A percentile compares a stretch with the other conserved stretches of the same genome.
Evolutionary conservation across 2,329 filamentous ascomycete genomes (phyloP).

Genomic region (Cordyceps cateniannulata): DNA sequence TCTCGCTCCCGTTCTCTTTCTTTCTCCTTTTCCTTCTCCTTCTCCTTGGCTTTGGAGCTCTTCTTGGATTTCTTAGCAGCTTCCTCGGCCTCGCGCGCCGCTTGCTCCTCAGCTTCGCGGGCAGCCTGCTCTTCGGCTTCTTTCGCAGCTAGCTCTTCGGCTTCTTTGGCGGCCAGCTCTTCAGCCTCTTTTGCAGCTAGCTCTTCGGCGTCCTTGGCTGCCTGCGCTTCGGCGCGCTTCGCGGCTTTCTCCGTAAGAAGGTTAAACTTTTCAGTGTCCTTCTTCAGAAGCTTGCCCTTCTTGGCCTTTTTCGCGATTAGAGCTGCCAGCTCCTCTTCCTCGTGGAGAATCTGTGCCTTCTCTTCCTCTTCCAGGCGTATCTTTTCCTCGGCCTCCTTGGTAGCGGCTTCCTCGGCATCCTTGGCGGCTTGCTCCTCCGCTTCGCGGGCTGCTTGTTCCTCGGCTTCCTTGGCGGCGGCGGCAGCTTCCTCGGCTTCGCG

Average conservation of each 20-base stretch:
- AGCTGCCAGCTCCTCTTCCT: constrained; percentile 33
- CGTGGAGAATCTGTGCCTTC: constrained; percentile 18
- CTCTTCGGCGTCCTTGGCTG: constrained; percentile 21
- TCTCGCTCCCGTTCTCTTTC: constrained; percentile 18
- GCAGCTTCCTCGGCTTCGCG: constrained; percentile 23
- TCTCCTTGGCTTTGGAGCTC: constrained; percentile 31
- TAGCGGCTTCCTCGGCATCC: constrained; percentile 24
- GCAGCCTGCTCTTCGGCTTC: constrained; percentile 19
- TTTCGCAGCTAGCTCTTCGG: constrained; percentile 20
- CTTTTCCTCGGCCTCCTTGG: constrained; percentile 24
- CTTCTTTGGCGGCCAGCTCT: constrained; percentile 20
- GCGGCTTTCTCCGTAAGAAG: constrained; percentile 17
- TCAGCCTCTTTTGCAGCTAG: constrained; percentile 25
- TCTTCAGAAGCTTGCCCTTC: constrained; percentile 35
- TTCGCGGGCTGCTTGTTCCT: constrained; percentile 22
- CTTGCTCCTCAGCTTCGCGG: constrained; percentile 20
- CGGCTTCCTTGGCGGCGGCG: constrained; percentile 26
- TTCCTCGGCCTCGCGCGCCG: constrained; percentile 23
- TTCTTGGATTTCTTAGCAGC: constrained; percentile 26
- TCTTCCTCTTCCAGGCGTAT: constrained; percentile 22
- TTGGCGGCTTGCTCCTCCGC: constrained; percentile 22
- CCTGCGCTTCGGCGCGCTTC: constrained; percentile 18
- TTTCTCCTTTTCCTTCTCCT: constrained; percentile 24
- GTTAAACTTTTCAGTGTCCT: constrained; percentile 24
- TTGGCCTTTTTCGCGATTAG: constrained; percentile 44